Evolutionary conservation across 2,329 filamentous ascomycete species (phyloP).

Genomic region (Ophiostoma piceae): DNA sequence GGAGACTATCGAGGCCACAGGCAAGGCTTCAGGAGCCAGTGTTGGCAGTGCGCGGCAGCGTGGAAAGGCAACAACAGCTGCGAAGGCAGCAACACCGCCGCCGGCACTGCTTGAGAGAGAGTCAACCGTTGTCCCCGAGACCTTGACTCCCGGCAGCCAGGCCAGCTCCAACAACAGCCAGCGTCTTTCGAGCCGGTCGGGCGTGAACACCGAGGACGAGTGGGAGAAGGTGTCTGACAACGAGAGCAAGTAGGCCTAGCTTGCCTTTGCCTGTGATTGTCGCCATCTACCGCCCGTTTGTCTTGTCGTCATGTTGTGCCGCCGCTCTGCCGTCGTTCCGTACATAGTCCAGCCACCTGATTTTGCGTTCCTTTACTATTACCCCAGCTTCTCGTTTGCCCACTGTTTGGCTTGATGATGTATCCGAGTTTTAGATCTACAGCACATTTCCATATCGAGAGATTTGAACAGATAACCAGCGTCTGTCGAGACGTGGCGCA

Average conservation of each 20-base stretch:
- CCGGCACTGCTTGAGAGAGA: not conserved
- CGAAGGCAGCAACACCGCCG: not conserved
- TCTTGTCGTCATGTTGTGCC: not conserved
- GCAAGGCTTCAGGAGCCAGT: slow-evolving; percentile 21
- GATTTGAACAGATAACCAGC: not conserved
- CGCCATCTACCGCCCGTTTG: not conserved
- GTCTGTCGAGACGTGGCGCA: not conserved
- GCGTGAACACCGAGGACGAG: slow-evolving; percentile 82
- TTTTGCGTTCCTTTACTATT: not conserved
- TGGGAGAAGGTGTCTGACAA: slow-evolving; percentile 91
- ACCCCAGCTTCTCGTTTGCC: not conserved
- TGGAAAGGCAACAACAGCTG: not conserved
- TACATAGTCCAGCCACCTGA: slow-evolving; percentile 8
- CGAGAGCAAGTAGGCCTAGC: slow-evolving; percentile 39
- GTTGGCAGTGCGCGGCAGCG: slow-evolving; percentile 26
- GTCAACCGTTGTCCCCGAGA: slow-evolving; percentile 4
- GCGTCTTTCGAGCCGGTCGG: slow-evolving; percentile 43
- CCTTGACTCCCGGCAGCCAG: slow-evolving; percentile 18
- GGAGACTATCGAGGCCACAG: slow-evolving; percentile 39
- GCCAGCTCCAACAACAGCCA: slow-evolving; percentile 17
- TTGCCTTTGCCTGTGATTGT: not conserved
- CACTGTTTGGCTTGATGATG: not conserved
- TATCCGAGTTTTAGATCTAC: not conserved
- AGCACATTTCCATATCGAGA: not conserved
- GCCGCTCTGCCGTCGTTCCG: not conserved